Conservation (phyloP, 768 basidiomycete species). For the Boletus rubropictus region DNA sequence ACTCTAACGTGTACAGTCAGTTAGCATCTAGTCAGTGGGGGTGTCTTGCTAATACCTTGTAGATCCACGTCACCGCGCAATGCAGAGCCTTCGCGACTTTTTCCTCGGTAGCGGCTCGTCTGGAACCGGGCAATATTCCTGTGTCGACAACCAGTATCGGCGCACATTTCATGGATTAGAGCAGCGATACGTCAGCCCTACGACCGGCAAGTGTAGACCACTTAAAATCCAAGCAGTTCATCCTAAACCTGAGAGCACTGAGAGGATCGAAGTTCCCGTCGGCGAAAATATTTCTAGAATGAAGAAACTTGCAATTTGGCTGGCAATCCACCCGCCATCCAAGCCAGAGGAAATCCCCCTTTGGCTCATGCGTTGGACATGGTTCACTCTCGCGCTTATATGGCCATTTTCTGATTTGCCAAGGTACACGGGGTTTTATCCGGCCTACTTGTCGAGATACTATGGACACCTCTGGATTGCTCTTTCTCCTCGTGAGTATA, state of each 20-base stretch:
- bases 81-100: not conserved
- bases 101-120: not conserved
- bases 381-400: conserved; percentile 14
- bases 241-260: not conserved
- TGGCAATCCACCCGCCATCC: conserved; percentile 1
- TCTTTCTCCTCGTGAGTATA: conserved; percentile 19
- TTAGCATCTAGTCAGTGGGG: not conserved
- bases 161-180: conserved; percentile 7
- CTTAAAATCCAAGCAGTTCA: conserved; percentile 23
- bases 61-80: not conserved
- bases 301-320: conserved; percentile 17
- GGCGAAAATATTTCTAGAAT: not conserved
- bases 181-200: conserved; percentile 22
- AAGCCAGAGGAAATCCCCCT: not conserved
- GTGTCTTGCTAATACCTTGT: not conserved
- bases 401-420: conserved; percentile 11
- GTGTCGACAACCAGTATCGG: conserved; percentile 18
- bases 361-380: conserved; percentile 17
- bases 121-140: not conserved
- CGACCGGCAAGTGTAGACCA: conserved; percentile 17
- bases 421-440: conserved; percentile 5
- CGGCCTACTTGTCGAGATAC: conserved; percentile 16
- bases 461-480: conserved; percentile 22
- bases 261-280: not conserved
- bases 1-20: conserved; percentile 1